Base-by-base conservation (phyloP, 768 basidiomycete species). In the Sistotremastrum suecicum region DNA sequence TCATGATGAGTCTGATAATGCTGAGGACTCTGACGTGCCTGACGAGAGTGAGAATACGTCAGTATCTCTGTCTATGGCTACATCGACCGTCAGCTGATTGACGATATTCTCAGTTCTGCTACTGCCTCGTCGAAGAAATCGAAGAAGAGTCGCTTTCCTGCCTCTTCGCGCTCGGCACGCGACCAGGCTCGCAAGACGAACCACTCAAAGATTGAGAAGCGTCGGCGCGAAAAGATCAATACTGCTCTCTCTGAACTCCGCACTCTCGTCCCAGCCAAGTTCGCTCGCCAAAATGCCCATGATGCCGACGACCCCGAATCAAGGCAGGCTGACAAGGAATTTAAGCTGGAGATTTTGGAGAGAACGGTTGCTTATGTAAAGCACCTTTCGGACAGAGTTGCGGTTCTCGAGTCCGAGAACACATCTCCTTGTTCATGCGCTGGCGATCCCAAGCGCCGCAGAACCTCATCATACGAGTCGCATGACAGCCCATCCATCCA, bases 141-240 rank as follows among this genome's bases (percentile, higher is more conserved):
- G 20, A 20, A 20, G 20, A 20, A 20, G 20, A 20, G 20, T 20
- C 20, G 20, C 20, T 20, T 20, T 20, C 20, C 20, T 20, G 20
- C 20, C 20, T 20, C 20, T 20, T 83, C 83, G 11, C 80, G 84
- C 49, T 73, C 74, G 9, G 83, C 83, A 32, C 72, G 91, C 41
- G 90, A 94, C 63, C 75, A 81, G 2, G 80, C 88, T 61, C 77
- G 92, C 44, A 89, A 92, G 60, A 76, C 88, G 34, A 95, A 95
- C 63, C 92, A 98, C 57, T 87, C 83, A 4, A 78, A 91, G 50
- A 98, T 98, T 58, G 92, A 98, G 65, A 86, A 92, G 58, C 78
- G 91, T 0, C 68, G 92, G 32, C 71, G 92, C 48, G 94, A 92
- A 7, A 95, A 95, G 72, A 97, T 98, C 52, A 98, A 98, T 58